These are phyloP conservation scores for Monosporozyma servazzii DNA, from an alignment of 805 yeast genomes.

Conservation along the genomic window DNA sequence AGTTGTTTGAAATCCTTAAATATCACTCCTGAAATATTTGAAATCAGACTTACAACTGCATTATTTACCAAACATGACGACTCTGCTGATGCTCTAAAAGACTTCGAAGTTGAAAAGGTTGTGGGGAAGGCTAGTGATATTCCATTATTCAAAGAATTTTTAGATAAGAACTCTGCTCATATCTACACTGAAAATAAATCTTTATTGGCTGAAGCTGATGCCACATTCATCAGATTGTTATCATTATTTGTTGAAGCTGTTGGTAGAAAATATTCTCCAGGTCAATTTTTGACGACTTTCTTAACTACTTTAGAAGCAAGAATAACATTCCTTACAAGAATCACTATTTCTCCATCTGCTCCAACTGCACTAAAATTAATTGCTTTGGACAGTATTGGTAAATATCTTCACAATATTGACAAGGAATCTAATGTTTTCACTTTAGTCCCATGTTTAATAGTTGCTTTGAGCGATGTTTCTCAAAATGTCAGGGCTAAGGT, in stretches of 20 bases:
- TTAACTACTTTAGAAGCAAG: conserved; percentile 36
- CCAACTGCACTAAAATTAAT: conserved; percentile 50
- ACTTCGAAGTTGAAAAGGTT: conserved; percentile 20
- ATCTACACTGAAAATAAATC: conserved; percentile 28
- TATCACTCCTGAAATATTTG: conserved; percentile 39
- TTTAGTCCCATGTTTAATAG: conserved; percentile 48
- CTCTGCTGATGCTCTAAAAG: conserved; percentile 27
- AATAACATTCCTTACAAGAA: conserved; percentile 51
- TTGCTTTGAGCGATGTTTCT: conserved; percentile 44
- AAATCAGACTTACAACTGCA: conserved; percentile 61
- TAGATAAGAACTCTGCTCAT: conserved; percentile 21
- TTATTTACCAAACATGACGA: conserved; percentile 29
- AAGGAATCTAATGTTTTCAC: conserved; percentile 39
- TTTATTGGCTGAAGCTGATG: conserved; percentile 24
- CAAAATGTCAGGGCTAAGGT: conserved; percentile 42
- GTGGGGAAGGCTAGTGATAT: conserved; percentile 16
- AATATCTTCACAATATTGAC: conserved; percentile 27
- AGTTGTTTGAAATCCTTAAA: conserved; percentile 31
- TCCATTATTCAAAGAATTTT: conserved; percentile 26
- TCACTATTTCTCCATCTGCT: conserved; percentile 45
- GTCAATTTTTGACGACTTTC: conserved; percentile 27
- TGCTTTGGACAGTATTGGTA: conserved; percentile 37
- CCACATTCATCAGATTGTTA: conserved; percentile 36
- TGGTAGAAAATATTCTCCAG: conserved; percentile 26
- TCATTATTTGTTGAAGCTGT: conserved; percentile 39